Evolutionary conservation across 768 basidiomycete genomes (phyloP).

Genomic region (Trametes sanguinea): DNA sequence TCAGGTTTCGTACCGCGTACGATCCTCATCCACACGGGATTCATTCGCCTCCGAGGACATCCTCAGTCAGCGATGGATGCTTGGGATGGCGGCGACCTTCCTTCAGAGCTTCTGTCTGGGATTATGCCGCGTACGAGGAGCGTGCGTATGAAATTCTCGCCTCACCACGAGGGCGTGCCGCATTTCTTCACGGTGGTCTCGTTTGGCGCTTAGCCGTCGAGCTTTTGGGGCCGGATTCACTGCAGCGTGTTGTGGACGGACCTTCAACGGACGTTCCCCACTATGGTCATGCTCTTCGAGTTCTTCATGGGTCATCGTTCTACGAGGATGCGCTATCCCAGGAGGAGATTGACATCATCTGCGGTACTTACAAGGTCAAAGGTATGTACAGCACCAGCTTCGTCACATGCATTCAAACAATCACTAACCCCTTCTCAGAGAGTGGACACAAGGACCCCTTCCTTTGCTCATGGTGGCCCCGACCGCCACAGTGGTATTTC

Average conservation of each 20-base stretch:
- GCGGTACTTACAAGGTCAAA: conserved; percentile 5
- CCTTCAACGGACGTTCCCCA: neutral
- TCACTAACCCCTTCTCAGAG: neutral
- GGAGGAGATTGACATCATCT: conserved; percentile 11
- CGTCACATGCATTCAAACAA: neutral
- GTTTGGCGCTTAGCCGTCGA: conserved; percentile 10
- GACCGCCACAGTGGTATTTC: neutral
- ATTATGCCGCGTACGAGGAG: conserved; percentile 9
- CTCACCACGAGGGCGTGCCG: conserved; percentile 1
- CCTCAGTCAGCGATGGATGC: neutral
- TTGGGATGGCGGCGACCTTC: neutral
- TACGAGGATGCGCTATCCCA: conserved; percentile 5
- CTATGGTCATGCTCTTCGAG: neutral
- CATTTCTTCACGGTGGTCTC: conserved; percentile 8
- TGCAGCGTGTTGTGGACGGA: neutral
- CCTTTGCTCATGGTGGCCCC: conserved; percentile 10
- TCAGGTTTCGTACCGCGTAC: neutral
- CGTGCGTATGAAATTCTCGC: neutral
- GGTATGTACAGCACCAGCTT: neutral
- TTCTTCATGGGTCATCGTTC: neutral
- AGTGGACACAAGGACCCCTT: neutral
- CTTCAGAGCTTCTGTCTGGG: neutral
- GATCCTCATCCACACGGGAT: neutral
- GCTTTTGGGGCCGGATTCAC: neutral
- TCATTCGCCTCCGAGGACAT: neutral